Percentiles rank a stretch among this genome's conserved stretches.
phyloP scores from a whole-genome alignment of 177 flowering plant species.

The Vitis hybrid region DNA sequence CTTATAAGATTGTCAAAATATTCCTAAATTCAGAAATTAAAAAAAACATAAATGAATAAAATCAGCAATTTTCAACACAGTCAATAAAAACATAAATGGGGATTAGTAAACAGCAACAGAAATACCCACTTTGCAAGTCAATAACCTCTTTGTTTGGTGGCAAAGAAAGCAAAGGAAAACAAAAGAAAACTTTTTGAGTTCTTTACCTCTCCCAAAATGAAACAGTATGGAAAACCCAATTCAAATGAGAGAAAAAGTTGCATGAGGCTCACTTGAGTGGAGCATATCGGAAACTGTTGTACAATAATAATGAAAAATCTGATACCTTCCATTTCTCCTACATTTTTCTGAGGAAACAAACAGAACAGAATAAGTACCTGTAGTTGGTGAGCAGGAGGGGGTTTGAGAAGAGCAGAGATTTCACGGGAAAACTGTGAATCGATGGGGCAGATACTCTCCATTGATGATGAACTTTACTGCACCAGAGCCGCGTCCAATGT shows the following conservation, averaged over 20 bases:
- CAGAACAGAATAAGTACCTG: conserved; percentile 35
- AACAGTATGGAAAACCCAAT: too few relatives aligned
- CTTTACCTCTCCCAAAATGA: too few relatives aligned
- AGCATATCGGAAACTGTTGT: too few relatives aligned
- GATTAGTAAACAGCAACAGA: too few relatives aligned
- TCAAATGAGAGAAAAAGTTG: too few relatives aligned
- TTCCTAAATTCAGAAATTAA: conserved; percentile 40
- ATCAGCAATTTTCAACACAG: not conserved
- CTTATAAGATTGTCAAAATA: conserved; percentile 65
- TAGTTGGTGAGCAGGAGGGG: conserved; percentile 52
- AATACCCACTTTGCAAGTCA: too few relatives aligned
- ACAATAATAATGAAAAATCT: too few relatives aligned
- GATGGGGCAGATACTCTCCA: conserved; percentile 45
- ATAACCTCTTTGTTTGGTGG: too few relatives aligned
- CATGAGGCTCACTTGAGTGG: too few relatives aligned
- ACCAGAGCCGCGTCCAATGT: not conserved
- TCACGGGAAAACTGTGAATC: conserved; percentile 39
- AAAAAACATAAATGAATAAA: not conserved
- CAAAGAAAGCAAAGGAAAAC: too few relatives aligned
- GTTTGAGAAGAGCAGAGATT: conserved; percentile 63
- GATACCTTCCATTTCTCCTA: too few relatives aligned
- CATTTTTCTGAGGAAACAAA: not conserved
- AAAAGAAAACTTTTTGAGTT: too few relatives aligned
- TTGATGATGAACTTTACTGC: conserved; percentile 2
- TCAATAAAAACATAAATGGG: not conserved